A percentile compares a stretch with the other conserved stretches of the same genome.
Conservation (phyloP, 2,329 filamentous ascomycete genomes). For the Capronia coronata region DNA sequence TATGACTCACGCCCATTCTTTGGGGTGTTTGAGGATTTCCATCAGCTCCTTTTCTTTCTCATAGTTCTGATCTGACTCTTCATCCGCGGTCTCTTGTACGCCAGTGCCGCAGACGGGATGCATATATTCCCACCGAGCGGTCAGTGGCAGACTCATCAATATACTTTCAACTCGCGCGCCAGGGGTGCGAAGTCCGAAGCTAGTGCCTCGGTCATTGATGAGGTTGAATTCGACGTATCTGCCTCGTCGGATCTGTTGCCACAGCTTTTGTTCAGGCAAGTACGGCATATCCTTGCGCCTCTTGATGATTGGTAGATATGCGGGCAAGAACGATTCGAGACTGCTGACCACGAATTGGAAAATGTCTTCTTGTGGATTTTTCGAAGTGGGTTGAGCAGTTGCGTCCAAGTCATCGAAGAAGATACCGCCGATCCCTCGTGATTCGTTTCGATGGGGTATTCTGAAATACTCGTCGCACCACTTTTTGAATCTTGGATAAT, state of each 20-base stretch:
- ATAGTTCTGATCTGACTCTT: conserved; percentile 33
- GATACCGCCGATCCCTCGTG: conserved; percentile 85
- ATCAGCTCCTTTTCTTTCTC: conserved; percentile 67
- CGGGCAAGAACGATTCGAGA: conserved; percentile 78
- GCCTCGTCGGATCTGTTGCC: conserved; percentile 93
- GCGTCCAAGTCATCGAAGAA: conserved; percentile 97
- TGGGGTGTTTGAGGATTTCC: conserved; percentile 59
- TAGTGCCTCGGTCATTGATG: conserved; percentile 90
- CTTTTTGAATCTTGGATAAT: conserved; percentile 91
- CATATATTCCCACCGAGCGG: conserved; percentile 95
- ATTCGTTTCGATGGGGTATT: conserved; percentile 83
- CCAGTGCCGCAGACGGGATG: conserved; percentile 50
- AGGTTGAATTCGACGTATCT: conserved; percentile 98
- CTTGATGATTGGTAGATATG: conserved; percentile 83
- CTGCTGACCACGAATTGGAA: conserved; percentile 86
- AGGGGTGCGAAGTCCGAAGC: conserved; percentile 88
- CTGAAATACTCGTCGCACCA: conserved; percentile 98
- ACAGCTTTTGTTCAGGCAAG: conserved; percentile 78
- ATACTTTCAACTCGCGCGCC: conserved; percentile 92
- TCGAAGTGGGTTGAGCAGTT: conserved; percentile 41
- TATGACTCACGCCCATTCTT: conserved; percentile 50
- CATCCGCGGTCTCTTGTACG: conserved; percentile 41
- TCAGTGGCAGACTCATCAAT: conserved; percentile 90
- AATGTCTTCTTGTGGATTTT: conserved; percentile 79
- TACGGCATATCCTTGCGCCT: conserved; percentile 88